Conservation (phyloP, 495 filamentous ascomycete species). For the Penicillium riverlandense region DNA sequence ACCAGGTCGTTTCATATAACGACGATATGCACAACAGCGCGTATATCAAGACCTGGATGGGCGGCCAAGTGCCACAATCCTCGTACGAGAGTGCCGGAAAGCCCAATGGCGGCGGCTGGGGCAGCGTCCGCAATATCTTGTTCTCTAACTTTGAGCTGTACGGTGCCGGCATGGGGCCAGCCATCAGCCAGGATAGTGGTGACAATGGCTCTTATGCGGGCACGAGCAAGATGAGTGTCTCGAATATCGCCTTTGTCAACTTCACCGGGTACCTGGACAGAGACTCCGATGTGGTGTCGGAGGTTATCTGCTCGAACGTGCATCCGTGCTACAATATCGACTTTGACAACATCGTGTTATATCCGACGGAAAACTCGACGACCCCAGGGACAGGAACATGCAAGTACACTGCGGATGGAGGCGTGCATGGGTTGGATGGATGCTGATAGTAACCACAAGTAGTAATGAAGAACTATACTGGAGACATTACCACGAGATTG, state of each 20-base stretch:
- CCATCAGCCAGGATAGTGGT: slow-evolving; percentile 43
- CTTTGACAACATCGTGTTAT: slow-evolving; percentile 34
- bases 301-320: slow-evolving; percentile 37
- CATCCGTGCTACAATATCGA: slow-evolving; percentile 45
- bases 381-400: slow-evolving; percentile 29
- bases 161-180: slow-evolving; percentile 31
- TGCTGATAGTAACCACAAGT: slow-evolving; percentile 6
- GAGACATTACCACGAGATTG: too few species aligned
- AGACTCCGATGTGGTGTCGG: slow-evolving; percentile 18
- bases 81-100: slow-evolving; percentile 40
- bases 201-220: slow-evolving; percentile 46
- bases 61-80: slow-evolving; percentile 35
- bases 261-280: slow-evolving; percentile 41
- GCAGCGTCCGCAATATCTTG: slow-evolving; percentile 41
- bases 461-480: too few species aligned
- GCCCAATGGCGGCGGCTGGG: slow-evolving; percentile 48
- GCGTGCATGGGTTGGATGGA: slow-evolving; percentile 27
- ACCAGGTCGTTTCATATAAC: slow-evolving; percentile 33
- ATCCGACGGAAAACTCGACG: slow-evolving; percentile 19
- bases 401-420: slow-evolving; percentile 28
- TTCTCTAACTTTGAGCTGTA: slow-evolving; percentile 46
- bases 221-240: slow-evolving; percentile 42
- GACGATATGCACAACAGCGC: slow-evolving; percentile 43
- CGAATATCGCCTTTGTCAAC: slow-evolving; percentile 45
- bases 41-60: slow-evolving; percentile 55